These are phyloP conservation scores for Clonostachys rhizophaga DNA, from an alignment of 2,329 filamentous ascomycete species.

Conservation along the genomic window DNA sequence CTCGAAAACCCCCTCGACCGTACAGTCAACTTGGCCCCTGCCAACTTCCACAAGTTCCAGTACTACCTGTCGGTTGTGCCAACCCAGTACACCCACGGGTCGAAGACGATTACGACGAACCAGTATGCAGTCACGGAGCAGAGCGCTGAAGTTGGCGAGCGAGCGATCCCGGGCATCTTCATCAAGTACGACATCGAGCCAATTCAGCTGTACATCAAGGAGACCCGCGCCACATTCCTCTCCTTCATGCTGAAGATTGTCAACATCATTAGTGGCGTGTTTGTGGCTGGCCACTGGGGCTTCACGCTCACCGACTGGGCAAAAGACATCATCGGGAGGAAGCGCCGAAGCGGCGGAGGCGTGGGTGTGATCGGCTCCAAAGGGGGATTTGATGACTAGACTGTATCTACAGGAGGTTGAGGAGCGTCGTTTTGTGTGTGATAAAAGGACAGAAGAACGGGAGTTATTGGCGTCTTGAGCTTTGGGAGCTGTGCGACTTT, in stretches of 20 bases:
- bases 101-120: conserved; percentile 78
- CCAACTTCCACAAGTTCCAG: conserved; percentile 96
- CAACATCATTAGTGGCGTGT: conserved; percentile 84
- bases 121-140: conserved; percentile 97
- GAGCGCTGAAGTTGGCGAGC: conserved; percentile 65
- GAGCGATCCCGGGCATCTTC: conserved; percentile 79
- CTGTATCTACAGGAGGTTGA: too few relatives aligned
- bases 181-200: conserved; percentile 99
- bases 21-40: conserved; percentile 72
- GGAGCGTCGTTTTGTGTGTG: too few relatives aligned
- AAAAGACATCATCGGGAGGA: conserved; percentile 45
- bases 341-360: conserved; percentile 36
- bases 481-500: too few relatives aligned
- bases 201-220: conserved; percentile 79
- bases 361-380: conserved; percentile 45
- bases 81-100: conserved; percentile 76
- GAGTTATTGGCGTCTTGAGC: too few relatives aligned
- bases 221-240: conserved; percentile 72
- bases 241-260: conserved; percentile 76
- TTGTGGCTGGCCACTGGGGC: conserved; percentile 92
- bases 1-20: conserved; percentile 92
- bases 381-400: conserved; percentile 9
- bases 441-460: too few relatives aligned
- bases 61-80: conserved; percentile 96
- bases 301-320: conserved; percentile 82